Base-by-base conservation (phyloP, 345 rosid genomes). In the Triadica sebifera region DNA sequence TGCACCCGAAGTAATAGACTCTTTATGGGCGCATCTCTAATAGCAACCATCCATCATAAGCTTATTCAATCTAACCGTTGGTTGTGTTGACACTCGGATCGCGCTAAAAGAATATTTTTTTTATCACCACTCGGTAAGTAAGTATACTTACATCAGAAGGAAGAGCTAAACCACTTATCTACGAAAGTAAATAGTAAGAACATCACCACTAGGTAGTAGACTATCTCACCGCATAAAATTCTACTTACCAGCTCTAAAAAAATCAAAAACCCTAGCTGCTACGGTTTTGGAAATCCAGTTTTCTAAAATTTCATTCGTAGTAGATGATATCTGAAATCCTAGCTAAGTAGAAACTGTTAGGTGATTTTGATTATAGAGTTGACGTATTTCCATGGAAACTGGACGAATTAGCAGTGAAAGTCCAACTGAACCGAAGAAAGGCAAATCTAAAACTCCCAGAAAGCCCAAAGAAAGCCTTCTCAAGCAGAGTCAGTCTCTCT, bases 401-500 rank as follows among this genome's bases (percentile, higher is more conserved):
- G 88, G 80, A 49, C 88, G 85, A 12, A 24, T 61, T 19, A 69
- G 81, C 59, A 86, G 84, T 75, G 90, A 84, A 72, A 79, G 80
- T 64, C 85, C 81, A 62, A 68, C 39, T 58, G 89, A 72, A 61
- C 71, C 87, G 67, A 89, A 84, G 90, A 94, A 88, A 80, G 76
- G 88, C 74, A 88, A 81, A 81, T 80, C 93, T 20, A 92, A 87
- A 82, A 75, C 85, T 63, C 75, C 89, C 11, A 82, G 74, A 69
- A 86, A 84, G 77, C 65, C 90, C 50, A 87, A 89, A 72, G 95
- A 94, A 67, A 90, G 90, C 85, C 73, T 79, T 65, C 97, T 94
- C 83, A 89, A 92, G 88, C 98, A 92, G 83, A 94, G 98, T 94
- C 56, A 37, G 81, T 24, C 3, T 67, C 50, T 37, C 53, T 60